phyloP scores from a whole-genome alignment of 306 rosid species.

The Oxytropis ochrocephala region DNA sequence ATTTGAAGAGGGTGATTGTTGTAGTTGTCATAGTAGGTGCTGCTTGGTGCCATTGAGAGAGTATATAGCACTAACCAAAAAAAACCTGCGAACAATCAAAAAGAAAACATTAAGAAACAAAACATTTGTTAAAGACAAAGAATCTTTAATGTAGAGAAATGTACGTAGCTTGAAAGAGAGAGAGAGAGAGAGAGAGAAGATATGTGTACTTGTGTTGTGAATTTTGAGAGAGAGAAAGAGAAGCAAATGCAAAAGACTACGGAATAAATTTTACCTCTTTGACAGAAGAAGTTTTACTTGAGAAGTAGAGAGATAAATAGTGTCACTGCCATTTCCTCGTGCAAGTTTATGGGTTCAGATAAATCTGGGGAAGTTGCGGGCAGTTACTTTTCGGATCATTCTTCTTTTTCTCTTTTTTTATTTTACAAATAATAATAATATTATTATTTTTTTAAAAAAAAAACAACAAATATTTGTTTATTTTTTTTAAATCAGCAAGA shows the following conservation, averaged over 20 bases:
- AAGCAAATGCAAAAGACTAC: not conserved
- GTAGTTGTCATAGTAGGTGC: constrained; percentile 19
- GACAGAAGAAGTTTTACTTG: not conserved
- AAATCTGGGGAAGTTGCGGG: constrained; percentile 25
- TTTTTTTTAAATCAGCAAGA: no score
- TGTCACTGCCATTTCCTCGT: not conserved
- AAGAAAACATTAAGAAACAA: not conserved
- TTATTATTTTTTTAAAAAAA: no score
- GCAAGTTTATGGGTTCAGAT: constrained; percentile 23
- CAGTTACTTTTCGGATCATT: not conserved
- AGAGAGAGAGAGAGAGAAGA: not conserved
- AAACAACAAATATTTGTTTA: no score
- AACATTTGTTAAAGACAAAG: not conserved
- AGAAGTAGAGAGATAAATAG: not conserved
- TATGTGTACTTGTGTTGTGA: not conserved
- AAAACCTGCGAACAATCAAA: not conserved
- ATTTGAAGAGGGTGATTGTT: constrained; percentile 2
- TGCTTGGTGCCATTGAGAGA: constrained; percentile 25
- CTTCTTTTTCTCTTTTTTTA: no score
- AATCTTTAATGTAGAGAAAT: not conserved
- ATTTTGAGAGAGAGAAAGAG: not conserved
- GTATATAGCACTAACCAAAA: not conserved
- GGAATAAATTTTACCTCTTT: not conserved
- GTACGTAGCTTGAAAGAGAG: not conserved
- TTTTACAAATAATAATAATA: no score